Base-by-base conservation (phyloP, 1,284 basidiomycete species). In the Pholiota adiposa region DNA sequence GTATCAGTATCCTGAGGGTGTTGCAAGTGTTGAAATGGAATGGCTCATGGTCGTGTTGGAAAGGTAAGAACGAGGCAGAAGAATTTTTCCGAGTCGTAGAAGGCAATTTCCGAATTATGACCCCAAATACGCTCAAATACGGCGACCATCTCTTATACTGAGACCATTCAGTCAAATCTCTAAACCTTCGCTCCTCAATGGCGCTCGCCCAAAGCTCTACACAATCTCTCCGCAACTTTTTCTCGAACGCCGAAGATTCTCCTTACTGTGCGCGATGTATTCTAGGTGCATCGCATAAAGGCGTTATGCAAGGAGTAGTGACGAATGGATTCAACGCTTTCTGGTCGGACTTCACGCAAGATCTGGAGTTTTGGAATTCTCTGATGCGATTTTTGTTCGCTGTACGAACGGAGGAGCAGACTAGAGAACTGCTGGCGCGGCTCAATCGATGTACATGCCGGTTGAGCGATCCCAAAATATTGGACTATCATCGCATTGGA, bases 331-430 rank as follows among this genome's bases (percentile, higher is more conserved):
- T 27, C 43, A 55, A 38, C 9, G 21, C 18, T n/a, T 51, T 55
- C 40, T 31, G 51, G 44, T 36, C 54, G 1, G 27, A 33, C 11
- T 48, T 56, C 11, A 49, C 21, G 6, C 54, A 56, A 48, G 54
- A 56, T 31, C 21, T 40, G n/a, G 33, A 38, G 31, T 57, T 61
- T 41, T 63, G 61, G 61, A 48, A 46, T 7, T 54, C 55, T 3
- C 19, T 60, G 7, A 41, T 60, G 29, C 48, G 1, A 6, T 59
- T 60, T 34, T 31, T 62, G n/a, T 44, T 57, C 36, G 49, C 29
- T 19, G 49, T 41, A 36, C 58, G 54, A 6, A 56, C 61, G 12
- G 57, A 59, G 12, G 51, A 60, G 19, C 27, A 62, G 29, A 29
- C 54, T 8, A 16, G 56, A 14, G 6, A 29, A 3, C 29, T 62